Percentiles rank a stretch among this genome's conserved stretches.
Evolutionary conservation across 805 yeast species (phyloP).

Genomic region (Saturnispora diversa): DNA sequence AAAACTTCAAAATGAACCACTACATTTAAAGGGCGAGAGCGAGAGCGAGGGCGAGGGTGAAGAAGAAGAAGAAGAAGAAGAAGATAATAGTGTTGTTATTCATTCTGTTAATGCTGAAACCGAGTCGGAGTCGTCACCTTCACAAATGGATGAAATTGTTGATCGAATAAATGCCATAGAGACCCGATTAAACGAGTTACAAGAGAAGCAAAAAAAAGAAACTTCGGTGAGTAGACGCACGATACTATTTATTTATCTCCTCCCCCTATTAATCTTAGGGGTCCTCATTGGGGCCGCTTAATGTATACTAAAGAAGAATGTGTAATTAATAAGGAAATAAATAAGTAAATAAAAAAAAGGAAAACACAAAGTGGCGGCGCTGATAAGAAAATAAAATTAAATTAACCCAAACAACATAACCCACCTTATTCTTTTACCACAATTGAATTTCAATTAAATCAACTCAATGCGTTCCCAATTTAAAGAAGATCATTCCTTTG

Average conservation of each 20-base stretch:
- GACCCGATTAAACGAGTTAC: too few species aligned
- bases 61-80: neutral
- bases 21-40: neutral
- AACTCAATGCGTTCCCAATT: slow-evolving; percentile 75
- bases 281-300: slow-evolving; percentile 1
- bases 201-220: too few species aligned
- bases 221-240: too few species aligned
- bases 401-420: neutral
- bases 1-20: neutral
- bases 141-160: too few species aligned
- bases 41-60: neutral
- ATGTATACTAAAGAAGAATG: neutral
- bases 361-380: too few species aligned
- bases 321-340: neutral
- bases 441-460: neutral
- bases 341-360: too few species aligned
- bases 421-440: neutral
- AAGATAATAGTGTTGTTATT: neutral
- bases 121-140: too few species aligned
- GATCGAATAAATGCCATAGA: slow-evolving; percentile 3
- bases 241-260: too few species aligned
- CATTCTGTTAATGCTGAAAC: neutral
- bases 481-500: slow-evolving; percentile 93
- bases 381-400: neutral
- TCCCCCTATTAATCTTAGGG: too few species aligned